A percentile compares a stretch with the other conserved stretches of the same genome.
Evolutionary conservation across 495 filamentous ascomycete species (phyloP).

Genomic region (Penicillium ucsense): DNA sequence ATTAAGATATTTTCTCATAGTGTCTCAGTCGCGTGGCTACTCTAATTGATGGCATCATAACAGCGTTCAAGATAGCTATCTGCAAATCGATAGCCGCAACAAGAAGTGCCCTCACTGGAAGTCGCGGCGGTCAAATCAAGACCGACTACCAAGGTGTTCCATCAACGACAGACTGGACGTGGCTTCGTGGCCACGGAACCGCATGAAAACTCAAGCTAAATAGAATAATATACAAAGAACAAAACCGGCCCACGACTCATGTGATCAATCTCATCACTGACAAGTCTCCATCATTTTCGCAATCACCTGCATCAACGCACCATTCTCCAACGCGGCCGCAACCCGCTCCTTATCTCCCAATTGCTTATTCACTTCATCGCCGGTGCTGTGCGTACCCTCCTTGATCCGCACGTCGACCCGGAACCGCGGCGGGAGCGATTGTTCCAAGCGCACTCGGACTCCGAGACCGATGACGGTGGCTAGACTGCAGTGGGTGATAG

Average conservation of each 20-base stretch:
- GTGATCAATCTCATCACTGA: slow-evolving; percentile 19
- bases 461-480: slow-evolving; percentile 95
- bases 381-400: slow-evolving; percentile 89
- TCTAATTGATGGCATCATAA: too few species aligned
- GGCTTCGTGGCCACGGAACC: too few species aligned
- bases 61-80: too few species aligned
- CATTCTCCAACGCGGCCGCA: slow-evolving; percentile 89
- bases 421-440: slow-evolving; percentile 85
- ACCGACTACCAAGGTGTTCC: too few species aligned
- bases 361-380: slow-evolving; percentile 92
- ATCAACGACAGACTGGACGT: too few species aligned
- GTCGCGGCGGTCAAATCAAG: too few species aligned
- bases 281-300: slow-evolving; percentile 91
- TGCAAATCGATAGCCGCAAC: too few species aligned
- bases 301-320: slow-evolving; percentile 75
- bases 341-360: slow-evolving; percentile 93
- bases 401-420: slow-evolving; percentile 90
- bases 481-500: slow-evolving; percentile 91
- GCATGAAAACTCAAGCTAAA: too few species aligned
- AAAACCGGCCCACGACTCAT: neutral
- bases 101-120: too few species aligned
- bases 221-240: neutral
- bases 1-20: too few species aligned
- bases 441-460: slow-evolving; percentile 81
- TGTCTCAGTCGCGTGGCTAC: too few species aligned